Evolutionary conservation across 2,329 filamentous ascomycete species (phyloP).

Genomic region (Phyllosticta paracitricarpa): DNA sequence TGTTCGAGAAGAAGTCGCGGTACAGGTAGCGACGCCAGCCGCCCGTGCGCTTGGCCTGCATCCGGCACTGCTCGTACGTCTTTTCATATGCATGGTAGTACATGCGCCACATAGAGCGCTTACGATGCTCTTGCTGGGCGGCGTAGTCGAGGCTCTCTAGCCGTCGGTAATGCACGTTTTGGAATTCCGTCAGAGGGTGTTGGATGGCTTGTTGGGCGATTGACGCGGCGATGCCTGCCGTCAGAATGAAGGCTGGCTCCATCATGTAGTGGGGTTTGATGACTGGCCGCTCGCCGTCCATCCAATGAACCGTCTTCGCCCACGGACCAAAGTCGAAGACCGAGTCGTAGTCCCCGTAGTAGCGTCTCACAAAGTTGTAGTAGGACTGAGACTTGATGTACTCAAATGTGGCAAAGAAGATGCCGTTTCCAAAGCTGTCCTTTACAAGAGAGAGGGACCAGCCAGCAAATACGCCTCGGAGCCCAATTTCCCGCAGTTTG

Average conservation of each 20-base stretch:
- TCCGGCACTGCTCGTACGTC: slow-evolving; percentile 51
- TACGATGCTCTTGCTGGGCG: slow-evolving; percentile 37
- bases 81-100: slow-evolving; percentile 65
- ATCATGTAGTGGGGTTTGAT: slow-evolving; percentile 67
- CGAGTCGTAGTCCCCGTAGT: slow-evolving; percentile 43
- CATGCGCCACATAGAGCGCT: slow-evolving; percentile 42
- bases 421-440: slow-evolving; percentile 57
- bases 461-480: slow-evolving; percentile 63
- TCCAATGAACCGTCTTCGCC: slow-evolving; percentile 13
- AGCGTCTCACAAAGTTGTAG: slow-evolving; percentile 60
- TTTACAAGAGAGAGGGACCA: slow-evolving; percentile 61
- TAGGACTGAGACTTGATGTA: slow-evolving; percentile 65
- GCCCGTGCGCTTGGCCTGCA: slow-evolving; percentile 49
- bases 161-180: slow-evolving; percentile 62
- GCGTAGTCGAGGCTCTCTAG: slow-evolving; percentile 61
- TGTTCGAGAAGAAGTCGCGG: slow-evolving; percentile 61
- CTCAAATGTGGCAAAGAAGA: slow-evolving; percentile 70
- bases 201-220: slow-evolving; percentile 58
- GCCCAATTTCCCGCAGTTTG: slow-evolving; percentile 61
- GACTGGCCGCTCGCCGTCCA: slow-evolving; percentile 29
- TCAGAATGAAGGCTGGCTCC: slow-evolving; percentile 60
- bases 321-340: slow-evolving; percentile 5
- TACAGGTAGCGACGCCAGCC: slow-evolving; percentile 57
- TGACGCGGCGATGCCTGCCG: slow-evolving; percentile 59
- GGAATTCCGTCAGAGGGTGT: slow-evolving; percentile 62